Evolutionary conservation across 257 asterid species (phyloP).

Genomic region (Jasminum sambac): DNA sequence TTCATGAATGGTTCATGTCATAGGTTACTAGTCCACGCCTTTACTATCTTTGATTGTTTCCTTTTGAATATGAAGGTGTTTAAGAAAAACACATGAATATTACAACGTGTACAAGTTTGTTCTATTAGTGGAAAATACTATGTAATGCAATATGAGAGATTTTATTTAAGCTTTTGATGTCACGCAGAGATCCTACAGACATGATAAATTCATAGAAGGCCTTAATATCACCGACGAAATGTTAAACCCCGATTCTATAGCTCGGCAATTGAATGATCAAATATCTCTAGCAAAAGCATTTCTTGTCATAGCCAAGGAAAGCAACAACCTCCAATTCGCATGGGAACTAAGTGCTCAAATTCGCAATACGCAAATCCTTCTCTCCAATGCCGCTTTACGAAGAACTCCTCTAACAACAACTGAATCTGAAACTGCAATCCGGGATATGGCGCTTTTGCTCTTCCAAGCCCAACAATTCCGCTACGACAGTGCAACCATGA

Average conservation of each 20-base stretch:
- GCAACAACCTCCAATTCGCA: slow-evolving; percentile 65
- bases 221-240: slow-evolving; percentile 64
- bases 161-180: slow-evolving; percentile 7
- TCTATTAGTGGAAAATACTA: neutral
- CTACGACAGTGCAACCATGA: slow-evolving; percentile 67
- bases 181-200: slow-evolving; percentile 48
- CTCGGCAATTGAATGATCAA: slow-evolving; percentile 68
- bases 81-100: neutral
- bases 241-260: slow-evolving; percentile 54
- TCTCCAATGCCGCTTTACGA: slow-evolving; percentile 60
- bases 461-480: slow-evolving; percentile 69
- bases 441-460: slow-evolving; percentile 62
- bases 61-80: neutral
- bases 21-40: neutral
- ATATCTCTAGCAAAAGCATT: slow-evolving; percentile 61
- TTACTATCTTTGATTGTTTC: neutral
- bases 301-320: slow-evolving; percentile 60
- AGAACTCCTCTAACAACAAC: slow-evolving; percentile 51
- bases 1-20: neutral
- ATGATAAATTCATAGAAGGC: slow-evolving; percentile 50
- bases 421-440: slow-evolving; percentile 55
- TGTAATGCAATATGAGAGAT: slow-evolving; percentile 3
- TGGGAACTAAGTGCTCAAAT: slow-evolving; percentile 76
- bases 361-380: slow-evolving; percentile 56
- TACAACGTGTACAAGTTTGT: neutral